Conservation (phyloP, 176 grass and related monocot species). For the Bothriochloa decipiens region DNA sequence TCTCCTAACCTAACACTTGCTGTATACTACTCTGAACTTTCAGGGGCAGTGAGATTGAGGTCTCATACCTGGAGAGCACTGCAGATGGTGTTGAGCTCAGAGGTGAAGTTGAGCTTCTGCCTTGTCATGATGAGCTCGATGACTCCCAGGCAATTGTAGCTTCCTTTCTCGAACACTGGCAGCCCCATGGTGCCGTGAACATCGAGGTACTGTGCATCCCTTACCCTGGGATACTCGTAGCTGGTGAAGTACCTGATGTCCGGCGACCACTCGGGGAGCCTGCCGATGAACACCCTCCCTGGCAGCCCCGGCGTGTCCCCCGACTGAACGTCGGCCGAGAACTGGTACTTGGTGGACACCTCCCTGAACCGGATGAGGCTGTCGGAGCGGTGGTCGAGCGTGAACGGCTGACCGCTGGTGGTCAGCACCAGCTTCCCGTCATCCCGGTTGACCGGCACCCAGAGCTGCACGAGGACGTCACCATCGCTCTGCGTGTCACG, state of each 20-base stretch:
- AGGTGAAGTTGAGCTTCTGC: slow-evolving; percentile 81
- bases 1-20: slow-evolving; percentile 22
- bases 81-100: slow-evolving; percentile 81
- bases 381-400: slow-evolving; percentile 57
- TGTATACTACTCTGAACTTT: slow-evolving; percentile 32
- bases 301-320: slow-evolving; percentile 63
- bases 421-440: slow-evolving; percentile 62
- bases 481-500: slow-evolving; percentile 57
- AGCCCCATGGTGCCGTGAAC: slow-evolving; percentile 83
- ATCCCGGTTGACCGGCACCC: slow-evolving; percentile 60
- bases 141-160: slow-evolving; percentile 74
- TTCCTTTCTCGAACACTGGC: slow-evolving; percentile 76
- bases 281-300: slow-evolving; percentile 80
- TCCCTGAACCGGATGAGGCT: slow-evolving; percentile 73
- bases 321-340: slow-evolving; percentile 66
- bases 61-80: slow-evolving; percentile 75
- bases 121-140: slow-evolving; percentile 86
- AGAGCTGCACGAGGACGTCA: slow-evolving; percentile 86
- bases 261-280: slow-evolving; percentile 92
- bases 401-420: slow-evolving; percentile 80
- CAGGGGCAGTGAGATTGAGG: slow-evolving; percentile 28
- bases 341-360: slow-evolving; percentile 63
- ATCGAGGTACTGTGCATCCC: slow-evolving; percentile 57
- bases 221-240: slow-evolving; percentile 73
- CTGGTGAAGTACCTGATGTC: slow-evolving; percentile 78